phyloP scores from a whole-genome alignment of 192 early-diverging fungal genomes.

The Coemansia sp. region DNA sequence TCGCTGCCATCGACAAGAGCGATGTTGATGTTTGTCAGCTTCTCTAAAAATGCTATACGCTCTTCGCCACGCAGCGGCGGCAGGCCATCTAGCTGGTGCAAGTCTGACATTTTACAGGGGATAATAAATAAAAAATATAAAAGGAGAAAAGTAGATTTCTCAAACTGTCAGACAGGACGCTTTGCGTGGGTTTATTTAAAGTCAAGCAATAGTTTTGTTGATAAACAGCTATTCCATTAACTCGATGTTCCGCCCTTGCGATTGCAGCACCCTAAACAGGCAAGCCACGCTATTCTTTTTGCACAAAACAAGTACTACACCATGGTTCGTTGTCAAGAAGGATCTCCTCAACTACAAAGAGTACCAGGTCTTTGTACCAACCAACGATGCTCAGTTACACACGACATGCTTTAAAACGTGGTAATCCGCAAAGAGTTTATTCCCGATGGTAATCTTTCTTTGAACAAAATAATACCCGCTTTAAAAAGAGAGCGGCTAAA shows the following conservation, averaged over 20 bases:
- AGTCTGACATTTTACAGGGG: slow-evolving; percentile 6
- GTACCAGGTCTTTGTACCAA: background rate
- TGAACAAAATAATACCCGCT: too few species aligned
- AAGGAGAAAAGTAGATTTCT: background rate
- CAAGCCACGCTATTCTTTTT: slow-evolving; percentile 8
- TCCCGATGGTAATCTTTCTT: too few species aligned
- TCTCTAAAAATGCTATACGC: slow-evolving; percentile 12
- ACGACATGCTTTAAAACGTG: background rate
- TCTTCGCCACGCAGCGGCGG: slow-evolving; percentile 26
- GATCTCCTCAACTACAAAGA: background rate
- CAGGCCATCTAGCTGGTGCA: slow-evolving; percentile 12
- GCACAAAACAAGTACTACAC: slow-evolving; percentile 1
- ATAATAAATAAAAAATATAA: background rate
- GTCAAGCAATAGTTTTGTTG: too few species aligned
- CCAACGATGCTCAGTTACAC: background rate
- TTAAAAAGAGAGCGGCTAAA: background rate
- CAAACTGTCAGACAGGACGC: background rate
- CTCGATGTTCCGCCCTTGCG: background rate
- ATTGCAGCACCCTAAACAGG: background rate
- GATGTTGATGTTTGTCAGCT: slow-evolving; percentile 5
- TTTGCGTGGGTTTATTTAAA: background rate
- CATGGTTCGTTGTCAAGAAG: background rate
- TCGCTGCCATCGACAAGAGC: slow-evolving; percentile 19
- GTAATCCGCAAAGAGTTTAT: background rate
- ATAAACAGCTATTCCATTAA: background rate